Evolutionary conservation across 2,329 filamentous ascomycete species (phyloP), one percentile per base, ranked within the genome.

Genomic region (Zymoseptoria tritici): DNA sequence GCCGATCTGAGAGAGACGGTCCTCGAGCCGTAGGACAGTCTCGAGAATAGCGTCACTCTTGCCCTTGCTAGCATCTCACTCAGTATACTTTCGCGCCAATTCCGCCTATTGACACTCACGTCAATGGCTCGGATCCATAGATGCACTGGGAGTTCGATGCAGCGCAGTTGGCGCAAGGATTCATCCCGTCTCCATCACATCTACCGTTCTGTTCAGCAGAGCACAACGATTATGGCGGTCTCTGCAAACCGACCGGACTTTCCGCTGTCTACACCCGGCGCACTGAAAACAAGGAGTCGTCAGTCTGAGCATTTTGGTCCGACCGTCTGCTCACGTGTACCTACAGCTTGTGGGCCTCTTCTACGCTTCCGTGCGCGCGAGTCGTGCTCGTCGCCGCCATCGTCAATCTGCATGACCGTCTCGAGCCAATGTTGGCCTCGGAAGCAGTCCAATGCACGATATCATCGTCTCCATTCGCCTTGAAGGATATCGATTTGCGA

Each of bases 11-110:
- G 55, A 57, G 4, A 62, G 49, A 16, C 57, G 57, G 22, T 60
- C 52, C 26, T 62, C 60, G 22, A 62, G 31, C 11, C 60, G 51
- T 2, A 62, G 49, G 2, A 62, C 57, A 1, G 57, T 60, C 19
- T 62, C 60, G 24, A 62, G 52, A 2, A 62, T 62, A 11, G 57
- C 60, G 52, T 62, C 60, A 20, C 60, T 62, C 24, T 62, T 62
- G 46, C 54, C 60, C 46, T 62, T 62, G 52, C 49, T 54, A 20
- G 13, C 11, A n/a, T n/a, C 9, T 16, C 36, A 1, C 5, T 46
- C 36, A 46, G 36, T 46, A 46, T 11, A 46, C 3, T 13, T 7
- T n/a, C 36, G 16, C 4, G 6, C 4, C 36, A 46, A 7, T 11
- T 13, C 2, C 36, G 13, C 16, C 36, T 4, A 11, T 7, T 46